These are phyloP conservation scores for Anthostomella pinea DNA, from an alignment of 2,329 filamentous ascomycete species.

Conservation along the genomic window DNA sequence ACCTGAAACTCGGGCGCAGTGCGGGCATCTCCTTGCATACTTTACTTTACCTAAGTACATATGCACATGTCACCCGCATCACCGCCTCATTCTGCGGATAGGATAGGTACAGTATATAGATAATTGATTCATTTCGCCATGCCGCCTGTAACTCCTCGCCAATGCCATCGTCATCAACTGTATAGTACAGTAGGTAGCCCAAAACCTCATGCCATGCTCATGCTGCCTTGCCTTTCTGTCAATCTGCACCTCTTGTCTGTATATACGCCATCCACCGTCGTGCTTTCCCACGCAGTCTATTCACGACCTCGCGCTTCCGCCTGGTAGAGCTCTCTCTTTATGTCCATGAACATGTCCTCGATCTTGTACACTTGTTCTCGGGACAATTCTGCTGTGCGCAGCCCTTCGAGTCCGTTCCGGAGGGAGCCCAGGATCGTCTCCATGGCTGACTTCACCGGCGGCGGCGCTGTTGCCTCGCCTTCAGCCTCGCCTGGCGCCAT, in stretches of 20 bases:
- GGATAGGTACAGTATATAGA: neutral
- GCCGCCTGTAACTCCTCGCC: slow-evolving; percentile 14
- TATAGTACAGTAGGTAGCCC: slow-evolving; percentile 1
- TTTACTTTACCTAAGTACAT: no score
- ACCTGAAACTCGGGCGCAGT: slow-evolving; percentile 20
- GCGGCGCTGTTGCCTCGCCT: slow-evolving; percentile 13
- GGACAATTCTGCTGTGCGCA: slow-evolving; percentile 59
- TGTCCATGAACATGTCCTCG: slow-evolving; percentile 77
- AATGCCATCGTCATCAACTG: slow-evolving; percentile 3
- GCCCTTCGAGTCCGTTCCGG: slow-evolving; percentile 54
- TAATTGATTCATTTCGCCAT: slow-evolving; percentile 5
- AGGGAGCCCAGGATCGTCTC: slow-evolving; percentile 53
- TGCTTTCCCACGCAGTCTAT: neutral
- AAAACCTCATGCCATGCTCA: neutral
- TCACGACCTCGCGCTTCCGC: slow-evolving; percentile 58
- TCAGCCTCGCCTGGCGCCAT: neutral
- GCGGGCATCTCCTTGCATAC: no score
- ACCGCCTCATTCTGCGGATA: neutral
- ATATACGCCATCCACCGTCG: neutral
- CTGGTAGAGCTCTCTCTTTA: slow-evolving; percentile 70
- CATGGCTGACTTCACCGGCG: slow-evolving; percentile 33
- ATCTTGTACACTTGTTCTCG: slow-evolving; percentile 66
- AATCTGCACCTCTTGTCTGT: no score
- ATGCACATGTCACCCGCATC: neutral
- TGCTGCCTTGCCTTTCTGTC: no score